Base-by-base conservation (phyloP, 768 basidiomycete species). In the Rhizopogon roseolus region DNA sequence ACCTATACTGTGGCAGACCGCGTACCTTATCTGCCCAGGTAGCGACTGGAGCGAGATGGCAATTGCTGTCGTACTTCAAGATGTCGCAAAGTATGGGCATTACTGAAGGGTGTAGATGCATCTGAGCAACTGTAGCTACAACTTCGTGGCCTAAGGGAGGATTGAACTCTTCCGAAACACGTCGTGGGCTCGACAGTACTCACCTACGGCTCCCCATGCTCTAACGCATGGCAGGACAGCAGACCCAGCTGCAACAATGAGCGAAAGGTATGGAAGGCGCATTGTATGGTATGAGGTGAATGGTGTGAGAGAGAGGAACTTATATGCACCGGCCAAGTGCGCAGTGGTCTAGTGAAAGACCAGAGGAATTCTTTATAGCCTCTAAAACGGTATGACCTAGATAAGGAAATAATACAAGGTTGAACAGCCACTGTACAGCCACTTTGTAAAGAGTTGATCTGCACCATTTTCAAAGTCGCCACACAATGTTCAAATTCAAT, bases 111-210 rank as follows among this genome's bases (percentile, higher is more conserved):
- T 91, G 81, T 2, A 98, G 80, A 66, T 97, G 84, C 55, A 95
- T 91, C 66, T 98, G 89, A 1, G 96, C 96, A 53, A 98, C 89
- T 4, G 94, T 96, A 1, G 94, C 95, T 5, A 93, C 82, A 32
- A 97, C 86, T 73, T 97, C 90, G 62, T 98, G 95, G 4, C 95
- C 93, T 84, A 57, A 25, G 28, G 10, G 10, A 50, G 22, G 41
- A 28, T 43, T 58, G n/a, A 37, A 34, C 53, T 38, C 29, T 10
- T 27, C 39, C 19, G 19, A 48, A 37, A 17, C 2, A 29, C 6
- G 13, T 51, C 5, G 19, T 13, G 34, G 41, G 25, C 16, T 37
- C 28, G 17, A 27, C 54, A 27, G 5, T 19, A 52, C 40, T 45
- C 66, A 73, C 71, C 72, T 13, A 73, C 76, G 9, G 64, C 66